Conservation (phyloP, 1,139 yeast genomes). For the Yamadazyma triangularis region DNA sequence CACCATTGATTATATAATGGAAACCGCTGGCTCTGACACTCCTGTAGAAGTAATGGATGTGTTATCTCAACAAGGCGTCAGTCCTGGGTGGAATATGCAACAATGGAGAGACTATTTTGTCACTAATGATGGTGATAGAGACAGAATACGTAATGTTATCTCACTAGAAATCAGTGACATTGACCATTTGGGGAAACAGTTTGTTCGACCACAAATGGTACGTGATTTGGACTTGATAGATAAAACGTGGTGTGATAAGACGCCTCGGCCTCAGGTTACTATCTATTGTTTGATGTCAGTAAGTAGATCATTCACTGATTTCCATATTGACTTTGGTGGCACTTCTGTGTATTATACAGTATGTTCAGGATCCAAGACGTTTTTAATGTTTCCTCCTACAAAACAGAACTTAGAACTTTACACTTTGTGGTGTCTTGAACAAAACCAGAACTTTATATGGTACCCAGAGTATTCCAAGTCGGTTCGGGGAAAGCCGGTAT, state of each 20-base stretch:
- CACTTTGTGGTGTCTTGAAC: slow-evolving; percentile 67
- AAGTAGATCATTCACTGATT: slow-evolving; percentile 75
- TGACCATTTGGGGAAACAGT: slow-evolving; percentile 44
- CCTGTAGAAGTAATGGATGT: slow-evolving; percentile 89
- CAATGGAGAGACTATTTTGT: slow-evolving; percentile 75
- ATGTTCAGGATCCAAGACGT: slow-evolving; percentile 65
- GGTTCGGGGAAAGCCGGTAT: slow-evolving; percentile 18
- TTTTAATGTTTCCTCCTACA: slow-evolving; percentile 78
- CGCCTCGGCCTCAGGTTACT: slow-evolving; percentile 64
- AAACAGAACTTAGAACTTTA: slow-evolving; percentile 54
- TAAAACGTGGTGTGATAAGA: slow-evolving; percentile 48
- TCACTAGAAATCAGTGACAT: slow-evolving; percentile 69
- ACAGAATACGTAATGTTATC: slow-evolving; percentile 73
- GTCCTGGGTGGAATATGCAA: slow-evolving; percentile 64
- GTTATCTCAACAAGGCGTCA: slow-evolving; percentile 64
- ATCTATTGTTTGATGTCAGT: slow-evolving; percentile 87
- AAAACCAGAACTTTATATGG: slow-evolving; percentile 62
- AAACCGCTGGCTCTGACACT: slow-evolving; percentile 57
- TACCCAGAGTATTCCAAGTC: slow-evolving; percentile 48
- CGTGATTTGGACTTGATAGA: slow-evolving; percentile 67
- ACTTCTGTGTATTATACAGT: slow-evolving; percentile 88
- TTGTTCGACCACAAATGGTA: slow-evolving; percentile 65
- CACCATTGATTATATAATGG: slow-evolving; percentile 55
- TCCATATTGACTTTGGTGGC: slow-evolving; percentile 90
- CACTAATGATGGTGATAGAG: slow-evolving; percentile 41